Conservation (phyloP, 768 basidiomycete species). For the Boletus vermiculosoides region DNA sequence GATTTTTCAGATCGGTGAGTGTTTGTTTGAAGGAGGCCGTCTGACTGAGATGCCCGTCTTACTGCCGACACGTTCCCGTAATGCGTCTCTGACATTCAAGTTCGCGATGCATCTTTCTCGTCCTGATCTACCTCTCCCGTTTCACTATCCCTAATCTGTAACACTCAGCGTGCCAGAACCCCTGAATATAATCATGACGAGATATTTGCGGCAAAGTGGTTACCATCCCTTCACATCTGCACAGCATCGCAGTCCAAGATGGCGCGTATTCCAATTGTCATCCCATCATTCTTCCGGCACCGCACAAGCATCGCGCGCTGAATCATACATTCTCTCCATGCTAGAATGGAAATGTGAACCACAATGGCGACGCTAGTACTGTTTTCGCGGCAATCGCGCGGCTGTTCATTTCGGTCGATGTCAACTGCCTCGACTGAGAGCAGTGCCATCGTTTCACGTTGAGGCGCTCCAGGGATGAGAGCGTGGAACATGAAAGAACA, state of each 20-base stretch:
- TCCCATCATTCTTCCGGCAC: constrained; percentile 1
- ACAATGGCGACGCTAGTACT: not conserved
- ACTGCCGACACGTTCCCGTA: not conserved
- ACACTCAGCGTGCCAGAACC: not conserved
- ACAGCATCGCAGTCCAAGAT: constrained; percentile 2
- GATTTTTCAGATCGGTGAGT: constrained; percentile 5
- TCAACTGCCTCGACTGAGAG: not conserved
- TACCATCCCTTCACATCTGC: constrained; percentile 3
- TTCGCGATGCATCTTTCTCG: not conserved
- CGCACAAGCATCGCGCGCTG: not conserved
- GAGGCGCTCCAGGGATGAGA: not conserved
- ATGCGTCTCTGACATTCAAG: not conserved
- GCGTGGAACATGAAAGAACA: not conserved
- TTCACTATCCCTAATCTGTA: not conserved
- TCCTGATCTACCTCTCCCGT: not conserved
- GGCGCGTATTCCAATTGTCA: not conserved
- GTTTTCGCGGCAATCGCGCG: not conserved
- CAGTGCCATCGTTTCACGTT: not conserved
- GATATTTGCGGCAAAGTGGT: constrained; percentile 3
- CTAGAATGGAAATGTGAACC: not conserved
- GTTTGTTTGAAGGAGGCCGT: not conserved
- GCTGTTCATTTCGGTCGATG: not conserved
- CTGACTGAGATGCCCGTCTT: not conserved
- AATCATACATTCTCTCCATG: not conserved
- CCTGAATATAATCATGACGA: not conserved